These are phyloP conservation scores for Lenwebbia sp. DNA, from an alignment of 345 rosid genomes.

Conservation along the genomic window DNA sequence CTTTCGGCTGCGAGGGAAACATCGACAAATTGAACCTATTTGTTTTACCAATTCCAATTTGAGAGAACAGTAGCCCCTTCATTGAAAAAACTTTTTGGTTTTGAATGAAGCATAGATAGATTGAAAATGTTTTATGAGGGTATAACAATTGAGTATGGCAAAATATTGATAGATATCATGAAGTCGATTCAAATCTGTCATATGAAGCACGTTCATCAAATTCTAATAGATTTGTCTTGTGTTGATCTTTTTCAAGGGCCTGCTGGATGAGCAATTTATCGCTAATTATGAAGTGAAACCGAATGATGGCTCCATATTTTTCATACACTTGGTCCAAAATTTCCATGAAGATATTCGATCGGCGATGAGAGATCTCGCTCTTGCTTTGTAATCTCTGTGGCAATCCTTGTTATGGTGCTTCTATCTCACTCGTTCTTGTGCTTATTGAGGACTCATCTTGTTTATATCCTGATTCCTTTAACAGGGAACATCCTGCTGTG, in stretches of 20 bases:
- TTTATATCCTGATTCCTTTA: not conserved
- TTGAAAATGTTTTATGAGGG: not conserved
- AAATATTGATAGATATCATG: not conserved
- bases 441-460: not conserved
- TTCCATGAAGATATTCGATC: not conserved
- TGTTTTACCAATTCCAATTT: not conserved
- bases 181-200: not conserved
- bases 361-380: not conserved
- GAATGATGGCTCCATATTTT: not conserved
- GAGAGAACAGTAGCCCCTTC: not conserved
- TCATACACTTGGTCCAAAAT: not conserved
- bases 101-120: not conserved
- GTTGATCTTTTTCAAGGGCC: not conserved
- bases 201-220: not conserved
- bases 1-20: not conserved
- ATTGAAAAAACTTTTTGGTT: not conserved
- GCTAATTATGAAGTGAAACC: not conserved
- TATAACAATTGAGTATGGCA: not conserved
- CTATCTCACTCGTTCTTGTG: not conserved
- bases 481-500: not conserved
- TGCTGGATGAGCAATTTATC: not conserved
- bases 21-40: not conserved
- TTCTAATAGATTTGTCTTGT: not conserved
- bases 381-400: not conserved
- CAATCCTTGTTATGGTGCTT: not conserved